phyloP scores from a whole-genome alignment of 2,329 filamentous ascomycete genomes.

The Chalaropsis ovoidea region DNA sequence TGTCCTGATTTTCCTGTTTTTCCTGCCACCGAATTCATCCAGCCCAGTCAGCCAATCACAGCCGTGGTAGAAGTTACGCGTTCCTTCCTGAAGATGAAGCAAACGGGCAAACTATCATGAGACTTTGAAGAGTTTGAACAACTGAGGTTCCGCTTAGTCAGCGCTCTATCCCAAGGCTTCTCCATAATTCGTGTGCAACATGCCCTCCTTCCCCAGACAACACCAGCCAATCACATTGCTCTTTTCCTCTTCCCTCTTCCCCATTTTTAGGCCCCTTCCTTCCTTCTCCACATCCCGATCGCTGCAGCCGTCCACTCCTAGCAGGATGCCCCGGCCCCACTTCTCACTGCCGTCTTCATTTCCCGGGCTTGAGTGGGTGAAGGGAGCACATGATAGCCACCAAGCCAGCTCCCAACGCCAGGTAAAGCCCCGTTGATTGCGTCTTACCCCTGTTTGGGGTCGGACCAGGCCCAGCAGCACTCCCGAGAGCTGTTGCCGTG shows the following conservation, averaged over 20 bases:
- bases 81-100: background rate
- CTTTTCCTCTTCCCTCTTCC: background rate
- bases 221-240: no score
- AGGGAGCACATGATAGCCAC: background rate
- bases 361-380: background rate
- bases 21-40: background rate
- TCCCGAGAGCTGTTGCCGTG: conserved; percentile 8
- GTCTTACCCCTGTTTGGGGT: background rate
- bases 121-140: background rate
- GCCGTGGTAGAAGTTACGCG: no score
- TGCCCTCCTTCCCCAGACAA: no score
- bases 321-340: conserved; percentile 19
- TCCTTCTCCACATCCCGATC: background rate
- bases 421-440: background rate
- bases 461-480: background rate
- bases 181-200: no score
- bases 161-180: no score
- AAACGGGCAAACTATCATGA: background rate
- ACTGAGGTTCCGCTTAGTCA: background rate
- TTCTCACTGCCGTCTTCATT: conserved; percentile 28
- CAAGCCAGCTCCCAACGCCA: background rate
- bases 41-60: background rate
- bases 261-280: background rate
- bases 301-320: background rate
- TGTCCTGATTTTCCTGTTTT: no score